Conservation (phyloP, 768 basidiomycete genomes). For the Calocera cornea region DNA sequence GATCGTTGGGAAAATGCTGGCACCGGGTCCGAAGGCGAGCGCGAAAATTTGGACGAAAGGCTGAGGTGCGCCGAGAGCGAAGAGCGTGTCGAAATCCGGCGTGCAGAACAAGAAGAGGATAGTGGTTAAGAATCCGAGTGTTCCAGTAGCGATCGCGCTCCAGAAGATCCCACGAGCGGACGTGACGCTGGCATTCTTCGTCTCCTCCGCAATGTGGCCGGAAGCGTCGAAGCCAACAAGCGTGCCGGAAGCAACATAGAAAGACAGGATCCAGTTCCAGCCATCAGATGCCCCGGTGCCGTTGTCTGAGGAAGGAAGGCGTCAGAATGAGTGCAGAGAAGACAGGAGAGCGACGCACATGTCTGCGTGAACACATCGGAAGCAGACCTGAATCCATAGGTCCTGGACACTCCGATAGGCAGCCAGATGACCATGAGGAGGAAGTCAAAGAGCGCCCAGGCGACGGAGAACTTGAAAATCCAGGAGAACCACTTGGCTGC, state of each 20-base stretch:
- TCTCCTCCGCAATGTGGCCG: conserved; percentile 80
- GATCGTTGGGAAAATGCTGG: conserved; percentile 75
- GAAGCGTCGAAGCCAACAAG: conserved; percentile 85
- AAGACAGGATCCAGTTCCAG: conserved; percentile 87
- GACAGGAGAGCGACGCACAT: conserved; percentile 34
- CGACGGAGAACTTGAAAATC: conserved; percentile 64
- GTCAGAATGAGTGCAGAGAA: conserved; percentile 4
- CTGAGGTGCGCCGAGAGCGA: conserved; percentile 68
- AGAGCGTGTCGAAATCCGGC: conserved; percentile 62
- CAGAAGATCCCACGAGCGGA: conserved; percentile 73
- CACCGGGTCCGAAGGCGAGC: conserved; percentile 63
- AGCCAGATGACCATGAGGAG: conserved; percentile 82
- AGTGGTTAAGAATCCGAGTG: conserved; percentile 63
- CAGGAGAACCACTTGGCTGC: conserved; percentile 40
- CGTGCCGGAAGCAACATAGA: conserved; percentile 64
- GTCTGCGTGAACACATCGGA: conserved; percentile 72
- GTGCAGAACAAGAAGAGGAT: conserved; percentile 78
- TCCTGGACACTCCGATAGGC: conserved; percentile 76
- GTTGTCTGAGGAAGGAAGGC: conserved; percentile 48
- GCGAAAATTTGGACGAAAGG: conserved; percentile 85
- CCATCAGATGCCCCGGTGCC: conserved; percentile 74
- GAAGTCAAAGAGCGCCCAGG: conserved; percentile 72
- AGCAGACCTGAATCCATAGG: conserved; percentile 77
- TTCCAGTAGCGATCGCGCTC: conserved; percentile 63
- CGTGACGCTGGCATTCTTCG: conserved; percentile 68